Evolutionary conservation across 495 filamentous ascomycete genomes (phyloP).

Genomic region (Cryomyces minteri): DNA sequence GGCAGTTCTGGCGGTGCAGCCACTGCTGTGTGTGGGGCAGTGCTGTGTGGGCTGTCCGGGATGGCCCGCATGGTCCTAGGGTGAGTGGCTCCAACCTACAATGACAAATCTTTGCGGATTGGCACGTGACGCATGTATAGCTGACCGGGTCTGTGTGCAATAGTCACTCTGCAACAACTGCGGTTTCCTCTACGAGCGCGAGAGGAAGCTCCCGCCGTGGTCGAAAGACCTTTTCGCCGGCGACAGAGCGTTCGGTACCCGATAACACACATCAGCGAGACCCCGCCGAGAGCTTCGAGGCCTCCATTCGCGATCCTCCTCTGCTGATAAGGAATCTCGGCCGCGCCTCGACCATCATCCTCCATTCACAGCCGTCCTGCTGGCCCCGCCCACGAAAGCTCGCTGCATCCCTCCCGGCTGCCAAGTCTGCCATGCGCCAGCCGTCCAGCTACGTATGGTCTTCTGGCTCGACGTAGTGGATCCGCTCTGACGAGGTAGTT

Average conservation of each 20-base stretch:
- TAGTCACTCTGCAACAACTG: constrained; percentile 92
- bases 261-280: no score
- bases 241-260: background rate
- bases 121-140: constrained; percentile 2
- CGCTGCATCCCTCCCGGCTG: no score
- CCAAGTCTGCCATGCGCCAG: no score
- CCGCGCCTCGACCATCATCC: no score
- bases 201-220: constrained; percentile 70
- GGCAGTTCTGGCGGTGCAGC: constrained; percentile 71
- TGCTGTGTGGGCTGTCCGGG: constrained; percentile 83
- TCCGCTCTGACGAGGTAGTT: no score
- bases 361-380: no score
- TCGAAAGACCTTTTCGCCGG: constrained; percentile 42
- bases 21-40: constrained; percentile 81
- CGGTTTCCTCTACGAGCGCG: constrained; percentile 72
- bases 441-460: no score
- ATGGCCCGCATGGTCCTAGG: constrained; percentile 70
- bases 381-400: no score
- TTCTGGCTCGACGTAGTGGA: no score
- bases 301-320: no score
- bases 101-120: constrained; percentile 1
- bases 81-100: constrained; percentile 29
- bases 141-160: background rate
- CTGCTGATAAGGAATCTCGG: no score
- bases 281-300: no score